phyloP scores from a whole-genome alignment of 2,329 filamentous ascomycete genomes.

The Biscogniauxia mediterranea region DNA sequence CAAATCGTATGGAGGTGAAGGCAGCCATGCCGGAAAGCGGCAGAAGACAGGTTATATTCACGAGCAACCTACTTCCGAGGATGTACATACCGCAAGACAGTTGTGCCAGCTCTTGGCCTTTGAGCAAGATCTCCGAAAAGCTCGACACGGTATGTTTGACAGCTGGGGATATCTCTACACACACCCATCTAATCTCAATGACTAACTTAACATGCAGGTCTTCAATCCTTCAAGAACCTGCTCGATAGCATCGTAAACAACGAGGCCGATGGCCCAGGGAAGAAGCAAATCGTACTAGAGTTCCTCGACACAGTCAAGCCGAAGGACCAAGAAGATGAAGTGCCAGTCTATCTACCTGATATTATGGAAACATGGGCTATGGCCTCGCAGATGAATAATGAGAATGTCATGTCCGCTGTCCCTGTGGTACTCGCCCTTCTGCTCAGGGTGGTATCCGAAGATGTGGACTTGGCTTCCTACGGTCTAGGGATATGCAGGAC shows the following conservation, averaged over 20 bases:
- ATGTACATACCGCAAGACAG: constrained; percentile 63
- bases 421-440: constrained; percentile 79
- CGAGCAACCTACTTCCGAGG: constrained; percentile 57
- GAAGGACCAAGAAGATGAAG: constrained; percentile 50
- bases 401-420: constrained; percentile 76
- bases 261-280: constrained; percentile 47
- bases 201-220: constrained; percentile 30
- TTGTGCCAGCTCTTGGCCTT: constrained; percentile 68
- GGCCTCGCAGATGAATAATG: constrained; percentile 75
- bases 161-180: neutral
- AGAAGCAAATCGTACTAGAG: constrained; percentile 61
- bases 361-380: constrained; percentile 87
- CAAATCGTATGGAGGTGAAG: constrained; percentile 29
- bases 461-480: constrained; percentile 71
- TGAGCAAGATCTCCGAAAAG: constrained; percentile 64
- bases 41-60: constrained; percentile 51
- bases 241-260: constrained; percentile 63
- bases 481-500: constrained; percentile 79
- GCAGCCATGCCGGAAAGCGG: constrained; percentile 49
- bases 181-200: neutral
- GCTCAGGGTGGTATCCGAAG: constrained; percentile 71
- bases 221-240: constrained; percentile 73
- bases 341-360: constrained; percentile 68
- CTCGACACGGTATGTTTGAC: constrained; percentile 58
- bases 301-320: constrained; percentile 62